phyloP scores from a whole-genome alignment of 371 early-diverging fungal species.

The Saksenaea oblongispora region DNA sequence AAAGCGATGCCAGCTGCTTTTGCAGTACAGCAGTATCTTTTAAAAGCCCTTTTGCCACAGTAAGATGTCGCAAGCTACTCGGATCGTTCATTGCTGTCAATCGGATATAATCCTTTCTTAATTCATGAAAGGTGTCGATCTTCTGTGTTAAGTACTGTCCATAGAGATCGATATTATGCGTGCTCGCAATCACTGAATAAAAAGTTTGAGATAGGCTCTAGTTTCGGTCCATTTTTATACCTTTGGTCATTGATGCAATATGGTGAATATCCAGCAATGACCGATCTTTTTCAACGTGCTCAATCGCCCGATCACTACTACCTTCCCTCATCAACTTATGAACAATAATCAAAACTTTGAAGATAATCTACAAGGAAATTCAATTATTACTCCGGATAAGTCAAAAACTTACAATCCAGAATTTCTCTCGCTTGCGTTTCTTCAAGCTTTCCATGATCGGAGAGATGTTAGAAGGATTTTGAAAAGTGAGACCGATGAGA shows the following conservation, averaged over 20 bases:
- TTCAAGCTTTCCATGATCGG: conserved; percentile 60
- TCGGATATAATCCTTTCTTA: conserved; percentile 75
- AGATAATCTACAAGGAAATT: conserved; percentile 67
- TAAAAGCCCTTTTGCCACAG: conserved; percentile 72
- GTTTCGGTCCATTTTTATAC: conserved; percentile 11
- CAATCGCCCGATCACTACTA: conserved; percentile 69
- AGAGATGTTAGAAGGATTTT: conserved; percentile 53
- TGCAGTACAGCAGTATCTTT: conserved; percentile 79
- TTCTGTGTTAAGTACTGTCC: conserved; percentile 84
- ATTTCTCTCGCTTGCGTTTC: conserved; percentile 66
- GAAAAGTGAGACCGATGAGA: conserved; percentile 51
- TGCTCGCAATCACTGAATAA: conserved; percentile 48
- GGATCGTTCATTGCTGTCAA: conserved; percentile 36
- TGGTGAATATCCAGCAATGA: conserved; percentile 58
- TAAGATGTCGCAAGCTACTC: conserved; percentile 54
- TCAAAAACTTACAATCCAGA: conserved; percentile 72
- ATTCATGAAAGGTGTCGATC: conserved; percentile 70
- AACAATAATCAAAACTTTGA: conserved; percentile 85
- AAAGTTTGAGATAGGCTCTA: neutral
- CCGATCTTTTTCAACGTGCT: conserved; percentile 64
- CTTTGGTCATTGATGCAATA: neutral
- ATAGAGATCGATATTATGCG: conserved; percentile 81
- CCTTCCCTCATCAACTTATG: conserved; percentile 88
- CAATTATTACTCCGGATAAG: conserved; percentile 14
- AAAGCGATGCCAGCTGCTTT: conserved; percentile 75